A percentile compares a stretch with the other conserved stretches of the same genome.
phyloP scores from a whole-genome alignment of 108 stramenopile genomes.

The Nitzschia putrida region DNA sequence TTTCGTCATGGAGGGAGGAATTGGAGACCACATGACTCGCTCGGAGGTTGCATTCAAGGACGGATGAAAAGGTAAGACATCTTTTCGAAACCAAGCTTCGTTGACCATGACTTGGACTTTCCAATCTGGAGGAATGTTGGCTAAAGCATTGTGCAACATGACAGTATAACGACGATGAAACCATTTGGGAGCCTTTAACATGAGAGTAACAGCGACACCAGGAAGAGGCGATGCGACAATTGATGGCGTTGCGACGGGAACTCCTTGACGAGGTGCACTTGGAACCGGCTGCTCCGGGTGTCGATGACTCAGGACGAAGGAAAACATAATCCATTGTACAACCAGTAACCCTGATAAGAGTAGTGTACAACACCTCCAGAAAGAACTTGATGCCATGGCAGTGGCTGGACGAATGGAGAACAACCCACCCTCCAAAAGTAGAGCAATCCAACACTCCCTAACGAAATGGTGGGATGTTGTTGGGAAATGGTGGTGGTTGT shows the following conservation, averaged over 20 bases:
- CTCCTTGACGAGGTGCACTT: background rate
- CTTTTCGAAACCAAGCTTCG: conserved; percentile 32
- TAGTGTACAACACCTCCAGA: background rate
- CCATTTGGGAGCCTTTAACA: conserved; percentile 58
- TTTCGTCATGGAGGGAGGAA: conserved; percentile 35
- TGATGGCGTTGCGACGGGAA: background rate
- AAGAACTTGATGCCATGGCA: background rate
- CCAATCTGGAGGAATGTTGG: conserved; percentile 47
- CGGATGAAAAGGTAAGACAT: conserved; percentile 49
- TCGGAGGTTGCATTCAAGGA: conserved; percentile 12
- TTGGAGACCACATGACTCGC: conserved; percentile 42
- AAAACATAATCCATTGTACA: conserved; percentile 17
- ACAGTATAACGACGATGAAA: conserved; percentile 58
- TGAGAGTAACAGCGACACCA: conserved; percentile 53
- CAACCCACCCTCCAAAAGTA: no score
- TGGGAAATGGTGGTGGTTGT: no score
- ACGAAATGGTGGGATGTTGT: no score
- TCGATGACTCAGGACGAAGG: conserved; percentile 3
- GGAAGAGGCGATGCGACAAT: background rate
- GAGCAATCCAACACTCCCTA: no score
- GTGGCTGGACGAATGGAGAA: background rate
- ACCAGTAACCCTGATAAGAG: background rate
- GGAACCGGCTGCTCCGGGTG: background rate
- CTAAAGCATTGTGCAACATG: conserved; percentile 53
- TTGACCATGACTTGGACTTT: conserved; percentile 51